A percentile compares a stretch with the other conserved stretches of the same genome.
Conservation (phyloP, 2,329 filamentous ascomycete species). For the Cytospora paraplurivora region DNA sequence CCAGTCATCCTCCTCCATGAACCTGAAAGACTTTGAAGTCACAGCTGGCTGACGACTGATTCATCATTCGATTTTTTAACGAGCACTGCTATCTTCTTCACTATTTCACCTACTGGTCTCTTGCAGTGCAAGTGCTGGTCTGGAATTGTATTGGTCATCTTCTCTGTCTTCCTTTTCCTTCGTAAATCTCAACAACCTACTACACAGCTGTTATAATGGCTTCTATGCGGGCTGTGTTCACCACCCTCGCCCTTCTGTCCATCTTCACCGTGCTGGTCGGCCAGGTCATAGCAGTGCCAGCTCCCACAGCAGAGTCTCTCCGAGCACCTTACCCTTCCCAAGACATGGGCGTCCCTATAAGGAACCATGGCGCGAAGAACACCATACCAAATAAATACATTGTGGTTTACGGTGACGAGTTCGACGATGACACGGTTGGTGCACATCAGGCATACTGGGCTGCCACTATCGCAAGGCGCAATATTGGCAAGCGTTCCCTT, state of each 20-base stretch:
- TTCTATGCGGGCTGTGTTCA: constrained; percentile 15
- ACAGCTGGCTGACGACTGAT: not conserved
- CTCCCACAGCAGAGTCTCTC: constrained; percentile 5
- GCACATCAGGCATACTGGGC: constrained; percentile 53
- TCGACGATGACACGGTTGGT: constrained; percentile 50
- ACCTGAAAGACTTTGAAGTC: not conserved
- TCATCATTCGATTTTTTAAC: not conserved
- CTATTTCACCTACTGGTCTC: not conserved
- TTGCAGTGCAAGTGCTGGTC: constrained; percentile 17
- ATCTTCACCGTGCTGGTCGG: constrained; percentile 21
- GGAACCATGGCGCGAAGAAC: constrained; percentile 51
- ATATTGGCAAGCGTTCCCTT: constrained; percentile 53
- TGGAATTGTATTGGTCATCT: constrained; percentile 11
- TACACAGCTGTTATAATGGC: constrained; percentile 12
- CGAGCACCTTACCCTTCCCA: not conserved
- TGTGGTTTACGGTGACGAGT: constrained; percentile 63
- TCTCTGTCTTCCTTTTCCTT: not conserved
- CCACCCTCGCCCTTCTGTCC: constrained; percentile 20
- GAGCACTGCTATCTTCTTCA: not conserved
- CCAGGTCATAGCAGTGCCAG: constrained; percentile 19
- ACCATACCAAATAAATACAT: constrained; percentile 62
- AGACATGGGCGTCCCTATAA: constrained; percentile 47
- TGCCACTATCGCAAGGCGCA: constrained; percentile 56
- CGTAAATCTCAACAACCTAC: not conserved
- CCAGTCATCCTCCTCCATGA: no score